These are phyloP conservation scores for Gossypium australe DNA, from an alignment of 345 rosid genomes.

Conservation along the genomic window DNA sequence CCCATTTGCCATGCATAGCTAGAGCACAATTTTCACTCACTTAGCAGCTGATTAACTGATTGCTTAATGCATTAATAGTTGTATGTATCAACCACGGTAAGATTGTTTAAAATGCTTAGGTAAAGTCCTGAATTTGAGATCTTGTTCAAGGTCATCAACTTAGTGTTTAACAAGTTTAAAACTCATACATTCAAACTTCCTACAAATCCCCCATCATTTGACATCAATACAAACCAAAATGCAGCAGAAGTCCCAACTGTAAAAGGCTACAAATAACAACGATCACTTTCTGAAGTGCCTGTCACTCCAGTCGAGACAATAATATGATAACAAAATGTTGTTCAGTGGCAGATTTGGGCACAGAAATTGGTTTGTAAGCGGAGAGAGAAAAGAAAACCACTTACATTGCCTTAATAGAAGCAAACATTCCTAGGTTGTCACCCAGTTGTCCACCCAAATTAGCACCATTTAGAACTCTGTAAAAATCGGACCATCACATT, in stretches of 20 bases:
- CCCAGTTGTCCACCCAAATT: constrained; percentile 94
- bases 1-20: neutral
- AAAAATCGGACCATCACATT: constrained; percentile 10
- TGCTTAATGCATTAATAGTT: neutral
- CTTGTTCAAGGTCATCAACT: neutral
- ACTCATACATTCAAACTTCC: neutral
- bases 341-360: constrained; percentile 8
- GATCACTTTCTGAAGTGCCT: too few species aligned
- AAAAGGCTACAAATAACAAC: too few species aligned
- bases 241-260: too few species aligned
- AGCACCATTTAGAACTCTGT: constrained; percentile 76
- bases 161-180: neutral
- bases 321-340: neutral
- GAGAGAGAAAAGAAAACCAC: constrained; percentile 19
- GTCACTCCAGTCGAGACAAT: neutral
- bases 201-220: neutral
- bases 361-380: constrained; percentile 15
- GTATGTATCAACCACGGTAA: neutral
- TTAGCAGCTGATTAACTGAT: neutral
- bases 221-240: too few species aligned
- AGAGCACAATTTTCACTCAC: neutral
- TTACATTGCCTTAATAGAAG: constrained; percentile 79
- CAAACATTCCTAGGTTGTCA: constrained; percentile 49
- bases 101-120: neutral
- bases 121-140: neutral